Base-by-base conservation (phyloP, 306 rosid genomes). In the Lotus japonicus region DNA sequence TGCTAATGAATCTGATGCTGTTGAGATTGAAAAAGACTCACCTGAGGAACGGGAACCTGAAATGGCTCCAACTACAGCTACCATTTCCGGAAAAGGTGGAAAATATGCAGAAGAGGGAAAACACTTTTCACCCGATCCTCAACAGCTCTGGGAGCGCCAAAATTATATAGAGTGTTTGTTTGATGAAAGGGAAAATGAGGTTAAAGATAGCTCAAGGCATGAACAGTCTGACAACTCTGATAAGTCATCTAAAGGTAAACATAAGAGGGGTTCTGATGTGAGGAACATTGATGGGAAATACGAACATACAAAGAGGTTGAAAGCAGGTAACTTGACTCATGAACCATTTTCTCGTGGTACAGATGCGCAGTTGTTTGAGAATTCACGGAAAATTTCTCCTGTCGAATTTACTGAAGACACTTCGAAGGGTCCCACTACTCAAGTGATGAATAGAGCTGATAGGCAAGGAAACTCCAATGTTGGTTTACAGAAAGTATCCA, bases 191-290 rank as follows among this genome's bases (percentile, higher is more conserved):
- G 85, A 81, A 76, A 75, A 74, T 77, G 61, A 75, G 52, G 75
- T 78, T 44, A 83, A 78, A 68, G 90, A 81, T 41, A 80, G 77
- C 78, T 59, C 66, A 54, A 81, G 82, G 81, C 77, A 69, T 71
- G 96, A 87, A 44, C 90, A 72, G 68, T 81, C 86, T 82, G 95
- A 88, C 73, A 88, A 83, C 78, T 79, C 88, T 69, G 95, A 83
- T 75, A 85, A 81, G 79, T 64, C 62, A 52, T 81, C 83, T 53
- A 86, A 71, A 79, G 89, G 86, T 54, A 94, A 83, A 77, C 75
- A 67, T 63, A 94, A 85, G 85, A 84, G 83, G 73, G 81, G 64
- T 74, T 78, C 82, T 74, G 90, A 84, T 67, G 57, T 57, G 72
- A 89, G 78, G 80, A 80, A 66, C 56, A 33, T 72, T 15, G 84